These are phyloP conservation scores for Talaromyces albobiverticillius DNA, from an alignment of 2,329 filamentous ascomycete species.

Conservation along the genomic window DNA sequence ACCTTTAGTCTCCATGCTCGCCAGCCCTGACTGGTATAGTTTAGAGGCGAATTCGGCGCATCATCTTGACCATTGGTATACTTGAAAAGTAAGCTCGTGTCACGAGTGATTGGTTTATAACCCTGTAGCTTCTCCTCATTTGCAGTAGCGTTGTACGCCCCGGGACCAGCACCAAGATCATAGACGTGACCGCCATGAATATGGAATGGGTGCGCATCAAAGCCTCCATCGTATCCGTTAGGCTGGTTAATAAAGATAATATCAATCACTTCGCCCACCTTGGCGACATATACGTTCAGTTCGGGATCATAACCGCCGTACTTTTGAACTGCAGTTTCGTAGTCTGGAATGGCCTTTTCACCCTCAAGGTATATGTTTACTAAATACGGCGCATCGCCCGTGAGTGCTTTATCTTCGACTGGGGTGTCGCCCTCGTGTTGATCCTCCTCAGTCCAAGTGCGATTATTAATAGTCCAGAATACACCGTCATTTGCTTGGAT, in stretches of 20 bases:
- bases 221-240: slow-evolving; percentile 22
- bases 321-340: slow-evolving; percentile 31
- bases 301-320: slow-evolving; percentile 43
- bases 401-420: too few relatives aligned
- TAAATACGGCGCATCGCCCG: too few relatives aligned
- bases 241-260: slow-evolving; percentile 43
- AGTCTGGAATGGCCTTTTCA: too few relatives aligned
- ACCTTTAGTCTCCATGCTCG: slow-evolving; percentile 59
- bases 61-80: slow-evolving; percentile 46
- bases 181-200: slow-evolving; percentile 46
- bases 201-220: slow-evolving; percentile 47
- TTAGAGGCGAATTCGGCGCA: slow-evolving; percentile 38
- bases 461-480: too few relatives aligned
- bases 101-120: slow-evolving; percentile 41
- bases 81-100: slow-evolving; percentile 56
- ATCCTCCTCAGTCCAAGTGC: too few relatives aligned
- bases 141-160: slow-evolving; percentile 41
- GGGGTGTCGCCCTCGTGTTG: too few relatives aligned
- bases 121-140: slow-evolving; percentile 41
- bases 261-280: slow-evolving; percentile 46
- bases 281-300: slow-evolving; percentile 40
- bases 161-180: slow-evolving; percentile 48
- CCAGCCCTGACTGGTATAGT: slow-evolving; percentile 46
- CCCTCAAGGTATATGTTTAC: too few relatives aligned
- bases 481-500: too few relatives aligned